Base-by-base conservation (phyloP, 2,329 filamentous ascomycete species). In the Venturia asperata region DNA sequence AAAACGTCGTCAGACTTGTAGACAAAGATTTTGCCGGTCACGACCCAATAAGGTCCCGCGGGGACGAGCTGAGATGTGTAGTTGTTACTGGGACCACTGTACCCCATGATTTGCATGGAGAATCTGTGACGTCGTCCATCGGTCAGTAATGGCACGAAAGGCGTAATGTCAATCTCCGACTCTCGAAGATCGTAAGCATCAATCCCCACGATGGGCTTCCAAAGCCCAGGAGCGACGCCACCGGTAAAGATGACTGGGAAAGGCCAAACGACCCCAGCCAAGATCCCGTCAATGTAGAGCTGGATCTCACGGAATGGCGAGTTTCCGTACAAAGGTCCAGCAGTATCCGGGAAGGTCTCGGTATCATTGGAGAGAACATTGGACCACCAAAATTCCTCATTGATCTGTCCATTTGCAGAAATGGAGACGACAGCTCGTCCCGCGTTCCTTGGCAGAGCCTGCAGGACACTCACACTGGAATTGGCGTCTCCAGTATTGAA, bases 331-430 rank as follows among this genome's bases (percentile, higher is more conserved):
- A 91, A 78, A 1, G 77, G 75, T 15, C 84, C 85, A 4, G 82
- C 81, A 1, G 79, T 81, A 7, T 76, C 74, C 5, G 81, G 78
- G 71, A 92, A 93, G 3, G 82, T 81, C 43, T 81, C 68, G 3
- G 79, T 79, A 68, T 87, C 82, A 11, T 83, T 83, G 55, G 87
- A 81, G 1, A 88, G 82, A 1, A 91, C 86, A 71, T 93, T 93
- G 66, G 82, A 84, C 86, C 89, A 94, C 90, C 91, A 95, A 71
- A 93, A 93, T 73, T 95, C 91, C 76, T 94, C 91, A 19, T 81
- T 77, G 0, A 82, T 82, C 73, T 94, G 91, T 0, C 89, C 91
- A 69, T 87, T 91, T 19, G 90, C 89, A 10, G 88, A 85, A n/a
- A 94, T 81, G 0, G 88, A 86, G 65, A 93, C 84, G 10, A 92